Evolutionary conservation across 129 eudicot genomes (phyloP).

Genomic region (Flaveria brownii): DNA sequence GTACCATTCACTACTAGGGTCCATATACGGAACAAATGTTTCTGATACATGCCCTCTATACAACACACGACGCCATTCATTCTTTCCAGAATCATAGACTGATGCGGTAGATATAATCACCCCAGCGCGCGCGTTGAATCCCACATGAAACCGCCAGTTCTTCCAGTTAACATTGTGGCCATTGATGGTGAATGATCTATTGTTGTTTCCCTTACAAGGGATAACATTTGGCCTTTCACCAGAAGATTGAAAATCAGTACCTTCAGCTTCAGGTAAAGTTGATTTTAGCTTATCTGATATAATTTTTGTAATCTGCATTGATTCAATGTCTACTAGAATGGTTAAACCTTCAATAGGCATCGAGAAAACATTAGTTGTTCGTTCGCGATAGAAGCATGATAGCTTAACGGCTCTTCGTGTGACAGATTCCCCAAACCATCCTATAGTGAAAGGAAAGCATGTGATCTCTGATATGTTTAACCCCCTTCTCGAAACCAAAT

Average conservation of each 20-base stretch:
- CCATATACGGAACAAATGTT: slow-evolving; percentile 94
- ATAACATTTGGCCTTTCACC: slow-evolving; percentile 33
- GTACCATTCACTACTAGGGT: slow-evolving; percentile 79
- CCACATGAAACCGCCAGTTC: slow-evolving; percentile 77
- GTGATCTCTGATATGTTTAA: slow-evolving; percentile 71
- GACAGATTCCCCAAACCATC: slow-evolving; percentile 75
- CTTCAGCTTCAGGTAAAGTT: slow-evolving; percentile 59
- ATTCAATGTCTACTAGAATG: slow-evolving; percentile 56
- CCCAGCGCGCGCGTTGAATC: slow-evolving; percentile 76
- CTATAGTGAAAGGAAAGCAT: slow-evolving; percentile 71
- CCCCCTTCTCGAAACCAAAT: slow-evolving; percentile 55
- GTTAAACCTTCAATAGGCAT: slow-evolving; percentile 79
- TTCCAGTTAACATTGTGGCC: slow-evolving; percentile 56
- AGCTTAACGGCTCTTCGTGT: slow-evolving; percentile 54
- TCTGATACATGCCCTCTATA: slow-evolving; percentile 88
- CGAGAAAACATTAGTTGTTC: slow-evolving; percentile 69
- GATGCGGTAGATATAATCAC: slow-evolving; percentile 72
- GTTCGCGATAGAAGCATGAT: slow-evolving; percentile 68
- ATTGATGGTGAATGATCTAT: slow-evolving; percentile 33
- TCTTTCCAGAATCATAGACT: slow-evolving; percentile 45
- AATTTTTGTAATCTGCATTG: slow-evolving; percentile 37
- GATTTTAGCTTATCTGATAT: slow-evolving; percentile 31
- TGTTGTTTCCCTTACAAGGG: slow-evolving; percentile 31
- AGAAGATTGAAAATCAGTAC: slow-evolving; percentile 50
- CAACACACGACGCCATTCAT: slow-evolving; percentile 52